Conservation (phyloP, 129 eudicot genomes). For the Lonicera japonica region DNA sequence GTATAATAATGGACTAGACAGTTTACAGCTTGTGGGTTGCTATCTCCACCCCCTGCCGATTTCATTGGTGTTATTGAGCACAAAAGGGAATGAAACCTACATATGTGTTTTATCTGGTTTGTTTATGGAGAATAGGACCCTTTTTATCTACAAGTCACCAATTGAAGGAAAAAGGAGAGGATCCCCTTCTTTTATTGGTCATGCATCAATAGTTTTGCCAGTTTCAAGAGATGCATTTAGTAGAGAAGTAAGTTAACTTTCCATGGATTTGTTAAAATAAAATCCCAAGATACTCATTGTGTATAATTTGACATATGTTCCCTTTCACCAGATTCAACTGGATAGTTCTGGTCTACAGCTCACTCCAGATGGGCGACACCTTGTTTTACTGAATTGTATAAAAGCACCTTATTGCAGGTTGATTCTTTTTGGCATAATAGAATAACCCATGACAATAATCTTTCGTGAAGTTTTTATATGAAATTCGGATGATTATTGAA, state of each 20-base stretch:
- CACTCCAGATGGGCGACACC: slow-evolving; percentile 63
- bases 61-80: slow-evolving; percentile 59
- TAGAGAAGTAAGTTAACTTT: slow-evolving; percentile 54
- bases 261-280: background rate
- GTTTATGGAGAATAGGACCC: slow-evolving; percentile 34
- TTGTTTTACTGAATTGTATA: slow-evolving; percentile 55
- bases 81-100: slow-evolving; percentile 42
- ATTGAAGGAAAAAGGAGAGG: slow-evolving; percentile 42
- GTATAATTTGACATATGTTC: slow-evolving; percentile 6
- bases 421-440: slow-evolving; percentile 1
- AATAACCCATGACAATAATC: background rate
- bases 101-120: slow-evolving; percentile 66
- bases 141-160: slow-evolving; percentile 55
- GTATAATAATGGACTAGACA: slow-evolving; percentile 14
- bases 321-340: slow-evolving; percentile 40
- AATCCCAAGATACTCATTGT: background rate
- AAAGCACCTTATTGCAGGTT: slow-evolving; percentile 84
- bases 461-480: slow-evolving; percentile 3
- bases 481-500: slow-evolving; percentile 9
- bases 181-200: slow-evolving; percentile 69
- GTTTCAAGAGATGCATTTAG: slow-evolving; percentile 37
- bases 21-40: slow-evolving; percentile 48
- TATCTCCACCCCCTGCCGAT: slow-evolving; percentile 67
- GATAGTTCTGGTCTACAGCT: slow-evolving; percentile 62
- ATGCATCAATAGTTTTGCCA: slow-evolving; percentile 47